Evolutionary conservation across 2,329 filamentous ascomycete species (phyloP), one percentile per base, ranked within the genome.

Genomic region (Diaporthe vexans): DNA sequence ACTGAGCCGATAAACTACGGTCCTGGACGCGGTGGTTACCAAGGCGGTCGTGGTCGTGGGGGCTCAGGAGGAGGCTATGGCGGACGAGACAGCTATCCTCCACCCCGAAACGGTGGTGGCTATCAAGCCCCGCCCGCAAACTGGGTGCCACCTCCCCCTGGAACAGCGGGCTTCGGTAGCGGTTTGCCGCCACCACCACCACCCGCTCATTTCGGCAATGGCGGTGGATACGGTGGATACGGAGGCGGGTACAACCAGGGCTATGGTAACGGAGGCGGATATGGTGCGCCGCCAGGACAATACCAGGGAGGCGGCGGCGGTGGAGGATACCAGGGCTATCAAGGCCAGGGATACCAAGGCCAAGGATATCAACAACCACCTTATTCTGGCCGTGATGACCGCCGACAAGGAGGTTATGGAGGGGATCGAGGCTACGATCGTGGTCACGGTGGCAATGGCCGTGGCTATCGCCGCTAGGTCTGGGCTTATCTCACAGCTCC

Each of bases 1-100:
- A 83, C 85, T 48, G 84, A 84, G 65, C 86, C 85, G 24, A 88
- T 91, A 80, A 91, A 90, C 76, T 92, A 91, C 80, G 85, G 84
- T 4, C 80, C 81, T 7, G 77, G 78, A 29, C 65, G 72, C 15
- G 77, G 77, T 5, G 68, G 73, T 4, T 74, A 79, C 11, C 68
- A 76, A 10, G 74, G 74, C 21, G 70, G 76, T 33, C 73, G 76
- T 29, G 76, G 54, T 61, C 74, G 74, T 33, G 70, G 70, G 46
- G 70, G 59, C 35, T 51, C 70, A 37, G 73, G 73, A 33, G 73
- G 73, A 57, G 74, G 74, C 24, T 71, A 67, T 15, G 67, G 72
- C 40, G 72, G 67, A 40, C 74, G 71, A 57, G 70, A 76, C 61
- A 76, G 74, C n/a, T 77, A 80, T 68, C 26, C 56, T 7, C 65